Evolutionary conservation across 768 basidiomycete genomes (phyloP).

Genomic region (Serendipita indica): DNA sequence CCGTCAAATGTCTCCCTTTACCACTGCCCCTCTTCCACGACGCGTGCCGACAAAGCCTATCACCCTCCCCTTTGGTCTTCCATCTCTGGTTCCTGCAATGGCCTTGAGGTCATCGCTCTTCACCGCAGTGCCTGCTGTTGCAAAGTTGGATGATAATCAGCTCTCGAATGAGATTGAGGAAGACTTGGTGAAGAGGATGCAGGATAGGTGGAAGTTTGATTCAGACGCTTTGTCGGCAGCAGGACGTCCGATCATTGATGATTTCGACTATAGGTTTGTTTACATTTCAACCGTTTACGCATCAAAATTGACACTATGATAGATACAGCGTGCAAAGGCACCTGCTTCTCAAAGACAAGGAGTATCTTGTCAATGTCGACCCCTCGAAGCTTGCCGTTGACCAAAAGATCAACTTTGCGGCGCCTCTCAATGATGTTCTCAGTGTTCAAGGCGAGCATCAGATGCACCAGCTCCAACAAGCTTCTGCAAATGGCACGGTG

Average conservation of each 20-base stretch:
- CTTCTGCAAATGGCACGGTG: not conserved
- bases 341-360: not conserved
- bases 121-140: too few species aligned
- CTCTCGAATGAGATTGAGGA: constrained; percentile 14
- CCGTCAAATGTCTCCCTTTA: constrained; percentile 30
- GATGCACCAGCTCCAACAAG: not conserved
- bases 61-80: not conserved
- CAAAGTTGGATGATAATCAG: not conserved
- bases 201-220: constrained; percentile 26
- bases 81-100: not conserved
- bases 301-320: not conserved
- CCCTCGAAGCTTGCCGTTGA: constrained; percentile 6
- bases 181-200: constrained; percentile 18
- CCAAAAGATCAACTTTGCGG: constrained; percentile 5
- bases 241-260: constrained; percentile 25
- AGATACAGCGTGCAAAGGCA: constrained; percentile 6
- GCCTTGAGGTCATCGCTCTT: not conserved
- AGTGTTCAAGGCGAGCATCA: constrained; percentile 2
- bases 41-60: constrained; percentile 10
- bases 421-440: constrained; percentile 10
- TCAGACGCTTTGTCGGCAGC: constrained; percentile 20
- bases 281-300: not conserved
- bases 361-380: constrained; percentile 2
- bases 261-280: constrained; percentile 20
- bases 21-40: constrained; percentile 8